phyloP scores from a whole-genome alignment of 306 rosid species.

The Heteromeles arbutifolia region DNA sequence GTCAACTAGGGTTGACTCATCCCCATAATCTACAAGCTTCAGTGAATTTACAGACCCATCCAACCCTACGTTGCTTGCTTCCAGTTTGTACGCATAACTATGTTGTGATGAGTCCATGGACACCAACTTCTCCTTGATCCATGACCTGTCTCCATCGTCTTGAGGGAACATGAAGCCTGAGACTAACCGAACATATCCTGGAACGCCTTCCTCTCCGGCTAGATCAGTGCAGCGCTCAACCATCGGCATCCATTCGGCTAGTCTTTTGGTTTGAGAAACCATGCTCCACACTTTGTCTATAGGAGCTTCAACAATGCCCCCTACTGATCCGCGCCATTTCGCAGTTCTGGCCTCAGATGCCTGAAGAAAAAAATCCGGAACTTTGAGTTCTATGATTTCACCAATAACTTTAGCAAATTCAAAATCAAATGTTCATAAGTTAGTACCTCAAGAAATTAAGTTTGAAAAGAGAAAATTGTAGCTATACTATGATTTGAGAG shows the following conservation, averaged over 20 bases:
- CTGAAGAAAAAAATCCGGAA: constrained; percentile 13
- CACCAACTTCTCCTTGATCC: constrained; percentile 80
- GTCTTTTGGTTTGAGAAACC: constrained; percentile 53
- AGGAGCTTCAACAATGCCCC: constrained; percentile 55
- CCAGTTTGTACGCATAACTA: constrained; percentile 57
- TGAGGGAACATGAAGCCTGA: constrained; percentile 86
- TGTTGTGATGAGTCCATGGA: constrained; percentile 42
- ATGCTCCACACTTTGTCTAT: constrained; percentile 53
- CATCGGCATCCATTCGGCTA: constrained; percentile 76
- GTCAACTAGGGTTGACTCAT: constrained; percentile 50
- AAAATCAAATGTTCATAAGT: not conserved
- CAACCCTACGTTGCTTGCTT: constrained; percentile 71
- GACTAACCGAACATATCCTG: constrained; percentile 51
- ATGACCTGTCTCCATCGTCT: constrained; percentile 71
- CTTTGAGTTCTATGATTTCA: not conserved
- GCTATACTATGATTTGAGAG: not conserved
- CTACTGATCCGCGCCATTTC: constrained; percentile 66
- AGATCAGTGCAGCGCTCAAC: constrained; percentile 60
- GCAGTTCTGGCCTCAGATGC: constrained; percentile 26
- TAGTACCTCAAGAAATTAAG: not conserved
- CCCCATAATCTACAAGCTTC: constrained; percentile 54
- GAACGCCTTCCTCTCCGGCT: constrained; percentile 51
- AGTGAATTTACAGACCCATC: constrained; percentile 66
- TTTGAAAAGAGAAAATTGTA: not conserved
- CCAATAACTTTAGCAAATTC: not conserved